These are phyloP conservation scores for Debaryomyces sp. DNA, from an alignment of 1,139 yeast species.

Conservation along the genomic window DNA sequence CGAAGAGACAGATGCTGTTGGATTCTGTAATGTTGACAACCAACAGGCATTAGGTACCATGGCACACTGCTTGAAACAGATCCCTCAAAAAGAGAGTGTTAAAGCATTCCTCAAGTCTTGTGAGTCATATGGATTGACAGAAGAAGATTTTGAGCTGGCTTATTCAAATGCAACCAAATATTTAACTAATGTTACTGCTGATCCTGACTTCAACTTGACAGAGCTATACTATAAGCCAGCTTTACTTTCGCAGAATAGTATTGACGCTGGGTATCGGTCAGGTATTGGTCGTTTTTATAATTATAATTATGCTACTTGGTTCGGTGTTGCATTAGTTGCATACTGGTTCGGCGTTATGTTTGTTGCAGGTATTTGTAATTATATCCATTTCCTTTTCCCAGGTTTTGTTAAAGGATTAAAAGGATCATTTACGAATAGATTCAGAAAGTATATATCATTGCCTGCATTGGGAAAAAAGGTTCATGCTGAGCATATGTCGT, in stretches of 20 bases:
- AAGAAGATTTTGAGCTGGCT: constrained; percentile 30
- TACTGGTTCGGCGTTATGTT: constrained; percentile 40
- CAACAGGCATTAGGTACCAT: constrained; percentile 38
- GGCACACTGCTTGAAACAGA: constrained; percentile 29
- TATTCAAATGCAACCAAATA: constrained; percentile 40
- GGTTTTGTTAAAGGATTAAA: constrained; percentile 31
- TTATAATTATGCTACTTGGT: constrained; percentile 49
- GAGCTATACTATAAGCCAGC: constrained; percentile 36
- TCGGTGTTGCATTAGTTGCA: constrained; percentile 50
- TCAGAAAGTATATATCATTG: constrained; percentile 46
- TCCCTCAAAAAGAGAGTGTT: constrained; percentile 22
- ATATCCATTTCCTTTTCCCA: constrained; percentile 38
- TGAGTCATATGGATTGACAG: constrained; percentile 28
- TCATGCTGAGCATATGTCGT: constrained; percentile 42
- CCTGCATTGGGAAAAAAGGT: constrained; percentile 49
- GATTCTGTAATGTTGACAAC: constrained; percentile 27
- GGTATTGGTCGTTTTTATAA: constrained; percentile 42
- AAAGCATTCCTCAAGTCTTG: constrained; percentile 22
- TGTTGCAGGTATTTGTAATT: constrained; percentile 46
- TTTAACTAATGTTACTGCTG: constrained; percentile 28
- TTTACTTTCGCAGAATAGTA: constrained; percentile 20
- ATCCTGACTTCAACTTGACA: constrained; percentile 29
- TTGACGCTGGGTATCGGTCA: constrained; percentile 38
- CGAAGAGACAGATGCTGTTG: constrained; percentile 25
- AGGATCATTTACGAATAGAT: constrained; percentile 34